Conservation (phyloP, 306 rosid genomes). For the Castanea mollissima region DNA sequence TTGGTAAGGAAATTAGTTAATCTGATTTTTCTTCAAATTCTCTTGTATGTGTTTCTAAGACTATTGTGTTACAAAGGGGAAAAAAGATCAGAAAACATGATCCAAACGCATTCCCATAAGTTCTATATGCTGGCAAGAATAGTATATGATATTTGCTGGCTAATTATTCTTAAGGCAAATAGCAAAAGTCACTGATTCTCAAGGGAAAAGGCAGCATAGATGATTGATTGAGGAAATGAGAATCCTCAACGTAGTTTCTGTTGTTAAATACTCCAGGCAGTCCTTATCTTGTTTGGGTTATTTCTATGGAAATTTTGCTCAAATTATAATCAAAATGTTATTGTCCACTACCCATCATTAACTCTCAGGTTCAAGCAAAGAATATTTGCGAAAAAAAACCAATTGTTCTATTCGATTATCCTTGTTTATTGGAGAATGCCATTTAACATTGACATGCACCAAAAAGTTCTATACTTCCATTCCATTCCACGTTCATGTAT, state of each 20-base stretch:
- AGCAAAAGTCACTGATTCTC: constrained; percentile 14
- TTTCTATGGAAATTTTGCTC: too few species aligned
- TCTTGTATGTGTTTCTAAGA: too few species aligned
- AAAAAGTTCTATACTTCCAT: neutral
- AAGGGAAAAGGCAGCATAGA: neutral
- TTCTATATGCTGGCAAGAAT: neutral
- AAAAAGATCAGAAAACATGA: neutral
- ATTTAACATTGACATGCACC: neutral
- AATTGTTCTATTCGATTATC: neutral
- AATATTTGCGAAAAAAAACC: too few species aligned
- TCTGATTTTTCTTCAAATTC: too few species aligned
- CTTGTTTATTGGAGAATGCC: neutral
- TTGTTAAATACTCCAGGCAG: too few species aligned
- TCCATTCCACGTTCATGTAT: neutral
- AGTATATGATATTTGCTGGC: neutral
- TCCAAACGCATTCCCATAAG: neutral
- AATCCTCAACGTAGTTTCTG: neutral
- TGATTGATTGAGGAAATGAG: neutral
- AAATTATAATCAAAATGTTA: too few species aligned
- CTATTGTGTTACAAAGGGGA: too few species aligned
- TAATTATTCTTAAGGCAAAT: constrained; percentile 21
- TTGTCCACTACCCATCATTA: too few species aligned
- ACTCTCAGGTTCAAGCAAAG: neutral
- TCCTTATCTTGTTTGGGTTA: too few species aligned
- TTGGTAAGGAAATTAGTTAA: too few species aligned